Percentiles rank a stretch among this genome's conserved stretches.
Conservation (phyloP, 441 rosid genomes). For the Erodium chrysanthum region DNA sequence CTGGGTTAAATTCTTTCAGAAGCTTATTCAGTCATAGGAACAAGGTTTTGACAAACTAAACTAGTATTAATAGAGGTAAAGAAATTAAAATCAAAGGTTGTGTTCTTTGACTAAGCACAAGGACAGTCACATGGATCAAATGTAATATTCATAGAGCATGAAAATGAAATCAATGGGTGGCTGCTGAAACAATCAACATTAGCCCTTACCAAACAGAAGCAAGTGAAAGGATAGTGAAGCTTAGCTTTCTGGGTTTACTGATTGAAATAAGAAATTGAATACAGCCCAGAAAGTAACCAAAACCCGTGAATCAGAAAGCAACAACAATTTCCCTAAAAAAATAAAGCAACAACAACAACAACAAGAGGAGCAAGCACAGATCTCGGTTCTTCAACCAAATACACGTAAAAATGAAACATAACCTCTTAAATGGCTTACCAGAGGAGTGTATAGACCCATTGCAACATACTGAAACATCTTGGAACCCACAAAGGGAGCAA, state of each 20-base stretch:
- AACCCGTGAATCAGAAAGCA: slow-evolving; percentile 18
- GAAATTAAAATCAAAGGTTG: neutral
- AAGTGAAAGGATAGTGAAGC: neutral
- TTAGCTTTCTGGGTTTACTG: slow-evolving; percentile 17
- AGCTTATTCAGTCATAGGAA: neutral
- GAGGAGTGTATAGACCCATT: slow-evolving; percentile 89
- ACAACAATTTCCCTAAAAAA: too few species aligned
- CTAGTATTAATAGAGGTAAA: neutral
- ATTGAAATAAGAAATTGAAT: slow-evolving; percentile 21
- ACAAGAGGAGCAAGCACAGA: slow-evolving; percentile 31
- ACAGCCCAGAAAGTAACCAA: slow-evolving; percentile 19
- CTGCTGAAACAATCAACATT: neutral
- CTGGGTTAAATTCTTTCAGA: neutral
- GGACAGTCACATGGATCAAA: neutral
- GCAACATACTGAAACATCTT: slow-evolving; percentile 61
- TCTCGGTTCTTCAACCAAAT: slow-evolving; percentile 29
- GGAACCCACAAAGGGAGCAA: slow-evolving; percentile 93
- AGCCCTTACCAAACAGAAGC: neutral
- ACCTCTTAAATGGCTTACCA: slow-evolving; percentile 38
- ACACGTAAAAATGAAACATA: neutral
- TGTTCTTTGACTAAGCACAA: neutral
- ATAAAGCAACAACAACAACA: too few species aligned
- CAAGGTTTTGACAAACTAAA: neutral
- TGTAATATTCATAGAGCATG: neutral
- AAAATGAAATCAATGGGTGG: neutral